Evolutionary conservation across 176 grass and related monocot genomes (phyloP).

Genomic region (Chrysopogon serrulatus): DNA sequence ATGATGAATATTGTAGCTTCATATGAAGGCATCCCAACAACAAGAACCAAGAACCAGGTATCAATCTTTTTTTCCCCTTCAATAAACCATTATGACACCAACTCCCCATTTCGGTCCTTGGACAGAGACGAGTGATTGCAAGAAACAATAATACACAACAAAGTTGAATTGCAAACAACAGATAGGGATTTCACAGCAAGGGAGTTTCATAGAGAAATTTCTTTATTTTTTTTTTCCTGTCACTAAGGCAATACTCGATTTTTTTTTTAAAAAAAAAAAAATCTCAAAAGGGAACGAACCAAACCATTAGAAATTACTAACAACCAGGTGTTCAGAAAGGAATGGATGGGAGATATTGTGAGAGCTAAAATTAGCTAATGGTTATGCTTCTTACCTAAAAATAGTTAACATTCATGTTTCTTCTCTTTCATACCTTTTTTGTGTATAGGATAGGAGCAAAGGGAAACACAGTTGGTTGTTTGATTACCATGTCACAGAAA

Average conservation of each 20-base stretch:
- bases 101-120: constrained; percentile 19
- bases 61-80: constrained; percentile 10
- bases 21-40: constrained; percentile 23
- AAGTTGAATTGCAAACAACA: not conserved
- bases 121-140: not conserved
- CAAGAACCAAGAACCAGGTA: constrained; percentile 27
- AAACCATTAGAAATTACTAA: constrained; percentile 25
- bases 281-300: constrained; percentile 8
- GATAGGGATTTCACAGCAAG: not conserved
- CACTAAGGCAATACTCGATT: not conserved
- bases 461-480: not conserved
- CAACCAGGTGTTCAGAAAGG: not conserved
- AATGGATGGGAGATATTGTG: not conserved
- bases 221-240: not conserved
- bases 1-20: constrained; percentile 23
- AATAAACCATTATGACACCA: constrained; percentile 19
- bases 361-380: constrained; percentile 36
- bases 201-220: not conserved
- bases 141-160: constrained; percentile 11
- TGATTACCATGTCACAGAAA: not conserved
- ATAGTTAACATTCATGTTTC: not conserved
- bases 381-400: not conserved
- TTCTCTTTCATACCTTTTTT: not conserved
- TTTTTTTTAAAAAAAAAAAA: constrained; percentile 26
- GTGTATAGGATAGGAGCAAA: not conserved